Evolutionary conservation across 2,329 filamentous ascomycete species (phyloP), one percentile per base, ranked within the genome.

Genomic region (Myriosclerotinia scirpicola): DNA sequence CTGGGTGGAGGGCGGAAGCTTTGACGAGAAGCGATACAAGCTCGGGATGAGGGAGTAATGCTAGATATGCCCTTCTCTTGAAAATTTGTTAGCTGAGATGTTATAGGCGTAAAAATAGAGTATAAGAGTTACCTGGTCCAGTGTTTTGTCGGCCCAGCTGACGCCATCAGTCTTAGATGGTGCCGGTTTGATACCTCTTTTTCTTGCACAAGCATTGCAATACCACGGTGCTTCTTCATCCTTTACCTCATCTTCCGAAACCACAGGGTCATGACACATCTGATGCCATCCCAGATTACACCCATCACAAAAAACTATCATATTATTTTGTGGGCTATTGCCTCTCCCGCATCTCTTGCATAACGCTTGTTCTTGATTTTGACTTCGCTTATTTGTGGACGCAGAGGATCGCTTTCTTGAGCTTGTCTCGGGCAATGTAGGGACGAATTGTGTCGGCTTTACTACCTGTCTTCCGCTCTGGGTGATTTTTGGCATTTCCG

Each of bases 291-390:
- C 86, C 40, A 83, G 82, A 75, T 92, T 91, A 80, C 92, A 96
- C 20, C 87, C 87, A 77, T 94, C 90, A 79, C 92, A 96, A 77
- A 93, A 92, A 3, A 95, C 91, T 75, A 96, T 93, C 78, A 88
- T 85, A 78, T 95, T 95, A 71, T 81, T 86, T n/a, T 81, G 77
- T 3, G 90, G 88, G 73, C 89, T 91, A 70, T 90, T 85, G 12
- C 90, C 87, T 70, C 91, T 83, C 64, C 87, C 84, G 78, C 92
- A 96, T 70, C 85, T 83, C 72, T 87, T 88, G 80, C 91, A 95
- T 42, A 90, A 82, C 17, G 83, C 82, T 68, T 85, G 81, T 73
- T 87, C 69, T 73, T 83, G 82, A 44, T 52, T 61, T 73, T 83
- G 82, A 30, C 84, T 86, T 69, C 87, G 84, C 78, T 88, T 88